These are phyloP conservation scores for Vicia faba DNA, from an alignment of 306 rosid genomes.

Conservation along the genomic window DNA sequence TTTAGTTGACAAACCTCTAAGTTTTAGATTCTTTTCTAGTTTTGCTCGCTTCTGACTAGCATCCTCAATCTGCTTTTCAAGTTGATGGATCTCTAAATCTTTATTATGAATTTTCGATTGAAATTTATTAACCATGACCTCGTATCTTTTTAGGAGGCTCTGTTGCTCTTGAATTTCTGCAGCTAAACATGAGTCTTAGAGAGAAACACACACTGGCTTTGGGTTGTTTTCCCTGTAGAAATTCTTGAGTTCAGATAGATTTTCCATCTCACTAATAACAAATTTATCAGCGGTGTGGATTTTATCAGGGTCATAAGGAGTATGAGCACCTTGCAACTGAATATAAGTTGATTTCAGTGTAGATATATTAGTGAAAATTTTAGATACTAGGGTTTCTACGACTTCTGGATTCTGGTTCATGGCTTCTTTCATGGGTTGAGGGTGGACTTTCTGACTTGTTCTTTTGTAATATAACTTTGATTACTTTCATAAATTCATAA, in stretches of 20 bases:
- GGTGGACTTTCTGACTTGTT: slow-evolving; percentile 97
- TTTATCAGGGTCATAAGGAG: slow-evolving; percentile 96
- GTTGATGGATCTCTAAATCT: slow-evolving; percentile 85
- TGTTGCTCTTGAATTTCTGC: slow-evolving; percentile 99
- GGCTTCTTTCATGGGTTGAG: slow-evolving; percentile 99
- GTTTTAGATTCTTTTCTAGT: slow-evolving; percentile 92
- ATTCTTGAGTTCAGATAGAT: slow-evolving; percentile 92
- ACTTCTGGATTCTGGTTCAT: slow-evolving; percentile 96
- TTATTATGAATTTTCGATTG: slow-evolving; percentile 99
- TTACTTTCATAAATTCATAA: no score
- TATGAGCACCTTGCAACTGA: slow-evolving; percentile 96
- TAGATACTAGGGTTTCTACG: slow-evolving; percentile 74
- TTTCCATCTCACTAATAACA: slow-evolving; percentile 90
- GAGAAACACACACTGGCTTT: no score
- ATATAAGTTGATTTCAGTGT: slow-evolving; percentile 91
- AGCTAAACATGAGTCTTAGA: slow-evolving; percentile 97
- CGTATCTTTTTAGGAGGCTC: slow-evolving; percentile 90
- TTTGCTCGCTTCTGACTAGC: slow-evolving; percentile 78
- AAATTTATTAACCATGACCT: slow-evolving; percentile 98
- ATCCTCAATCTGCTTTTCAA: slow-evolving; percentile 94
- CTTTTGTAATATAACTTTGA: no score
- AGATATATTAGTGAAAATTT: slow-evolving; percentile 80
- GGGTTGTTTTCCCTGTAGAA: slow-evolving; percentile 96
- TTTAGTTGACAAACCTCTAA: slow-evolving; percentile 86
- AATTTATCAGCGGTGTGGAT: slow-evolving; percentile 91